Conservation (phyloP, 1,139 yeast genomes). For the Saccharomycopsis phalli region DNA sequence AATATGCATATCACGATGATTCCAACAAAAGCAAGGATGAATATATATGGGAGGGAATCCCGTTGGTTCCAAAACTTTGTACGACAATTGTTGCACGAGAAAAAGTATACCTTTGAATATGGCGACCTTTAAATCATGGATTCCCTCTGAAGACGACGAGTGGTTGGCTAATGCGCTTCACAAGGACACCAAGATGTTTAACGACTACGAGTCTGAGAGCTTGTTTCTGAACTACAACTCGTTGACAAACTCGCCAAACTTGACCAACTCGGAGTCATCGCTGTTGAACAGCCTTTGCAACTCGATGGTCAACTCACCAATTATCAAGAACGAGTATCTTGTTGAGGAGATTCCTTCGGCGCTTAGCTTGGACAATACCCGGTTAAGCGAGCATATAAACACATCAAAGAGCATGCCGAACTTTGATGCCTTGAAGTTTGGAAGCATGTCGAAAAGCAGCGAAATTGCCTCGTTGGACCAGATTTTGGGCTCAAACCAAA, state of each 20-base stretch:
- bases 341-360: slow-evolving; percentile 6
- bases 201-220: slow-evolving; percentile 9
- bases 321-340: slow-evolving; percentile 23
- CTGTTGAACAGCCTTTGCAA: slow-evolving; percentile 5
- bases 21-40: too few species aligned
- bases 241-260: slow-evolving; percentile 3
- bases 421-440: slow-evolving; percentile 12
- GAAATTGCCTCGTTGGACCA: slow-evolving; percentile 12
- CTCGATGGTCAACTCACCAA: slow-evolving; percentile 25
- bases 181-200: background rate
- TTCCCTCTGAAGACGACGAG: slow-evolving; percentile 7
- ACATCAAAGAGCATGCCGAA: slow-evolving; percentile 6
- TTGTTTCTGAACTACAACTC: slow-evolving; percentile 3
- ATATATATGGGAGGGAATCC: too few species aligned
- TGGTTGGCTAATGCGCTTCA: slow-evolving; percentile 11
- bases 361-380: slow-evolving; percentile 4
- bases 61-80: too few species aligned
- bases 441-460: background rate
- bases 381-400: slow-evolving; percentile 4
- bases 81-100: too few species aligned
- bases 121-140: too few species aligned
- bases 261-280: slow-evolving; percentile 5
- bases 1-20: too few species aligned
- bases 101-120: too few species aligned
- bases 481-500: slow-evolving; percentile 1